Base-by-base conservation (phyloP, 2,329 filamentous ascomycete genomes). In the Pseudogymnoascus sp. region DNA sequence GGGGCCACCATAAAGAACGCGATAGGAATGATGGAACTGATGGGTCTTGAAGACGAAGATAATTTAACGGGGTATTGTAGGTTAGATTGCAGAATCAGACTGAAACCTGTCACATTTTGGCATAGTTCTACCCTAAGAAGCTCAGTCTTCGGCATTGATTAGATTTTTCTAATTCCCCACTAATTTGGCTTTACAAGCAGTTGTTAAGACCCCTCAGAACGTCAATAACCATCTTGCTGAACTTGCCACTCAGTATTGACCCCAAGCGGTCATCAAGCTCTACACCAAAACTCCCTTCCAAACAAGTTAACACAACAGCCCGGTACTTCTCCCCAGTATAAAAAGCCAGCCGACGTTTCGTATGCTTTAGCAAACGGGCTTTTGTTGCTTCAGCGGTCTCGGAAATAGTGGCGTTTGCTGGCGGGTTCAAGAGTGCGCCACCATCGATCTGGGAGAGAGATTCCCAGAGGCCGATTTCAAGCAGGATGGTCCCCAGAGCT, bases 391-490 rank as follows among this genome's bases (percentile, higher is more conserved):
- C 25, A 4, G 47, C 25, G 5, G 47, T 54, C 25, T 54, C 47
- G 2, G 47, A 6, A 8, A 66, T 63, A 50, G 67, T 72, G 3
- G 38, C 38, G 1, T 76, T 66, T 43, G 76, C 73, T 0, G 71
- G 74, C 11, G 47, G 47, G 28, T 33, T 54, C 12, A 54, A 7
- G 11, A 54, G 47, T 28, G 47, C 47, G 12, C 47, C 25, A 3
- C 47, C 47, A 54, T 54, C 47, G n/a, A 54, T 54, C 18, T 33
- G 47, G n/a, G 47, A 54, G 28, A 54, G n/a, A 54, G 47, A 54
- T 0, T 71, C 60, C 78, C 79, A 81, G 0, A 83, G 63, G 0
- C 79, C 80, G 25, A 84, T 75, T 66, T 84, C 81, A 0, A 84
- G 68, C 0, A 84, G 71, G 58, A 77, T 80, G 0, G 83, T 78